A percentile compares a stretch with the other conserved stretches of the same genome.
These are phyloP conservation scores for Cladosporium colombiae DNA, from an alignment of 2,329 filamentous ascomycete species.

Conservation along the genomic window DNA sequence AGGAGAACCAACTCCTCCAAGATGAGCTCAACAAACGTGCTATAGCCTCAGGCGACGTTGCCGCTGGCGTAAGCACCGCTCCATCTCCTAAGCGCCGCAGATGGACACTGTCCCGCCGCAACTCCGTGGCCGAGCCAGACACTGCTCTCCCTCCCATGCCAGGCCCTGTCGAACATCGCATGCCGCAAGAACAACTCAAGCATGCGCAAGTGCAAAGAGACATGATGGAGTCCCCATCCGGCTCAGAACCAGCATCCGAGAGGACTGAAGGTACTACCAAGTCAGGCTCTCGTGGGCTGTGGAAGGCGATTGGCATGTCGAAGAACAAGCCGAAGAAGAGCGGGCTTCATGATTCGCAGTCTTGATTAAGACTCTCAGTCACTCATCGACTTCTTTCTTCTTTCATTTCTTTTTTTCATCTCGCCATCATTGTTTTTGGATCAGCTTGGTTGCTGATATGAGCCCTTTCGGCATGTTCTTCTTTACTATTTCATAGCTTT, in stretches of 20 bases:
- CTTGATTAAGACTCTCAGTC: neutral
- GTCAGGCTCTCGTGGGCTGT: conserved; percentile 5
- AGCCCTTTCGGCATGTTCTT: neutral
- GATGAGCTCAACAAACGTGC: conserved; percentile 19
- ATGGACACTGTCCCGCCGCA: conserved; percentile 9
- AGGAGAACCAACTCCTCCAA: conserved; percentile 18
- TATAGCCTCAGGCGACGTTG: conserved; percentile 7
- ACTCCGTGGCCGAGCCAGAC: conserved; percentile 10
- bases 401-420: neutral
- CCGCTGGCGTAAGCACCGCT: conserved; percentile 8
- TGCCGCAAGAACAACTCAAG: conserved; percentile 16
- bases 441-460: neutral
- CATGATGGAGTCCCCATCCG: conserved; percentile 11
- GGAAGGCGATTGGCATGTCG: conserved; percentile 15
- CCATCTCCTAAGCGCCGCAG: conserved; percentile 8
- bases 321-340: conserved; percentile 18
- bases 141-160: conserved; percentile 16
- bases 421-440: neutral
- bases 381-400: neutral
- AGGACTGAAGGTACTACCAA: neutral
- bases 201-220: conserved; percentile 13
- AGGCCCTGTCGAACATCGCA: conserved; percentile 4
- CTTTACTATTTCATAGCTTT: neutral
- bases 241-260: conserved; percentile 10
- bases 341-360: neutral